These are phyloP conservation scores for Talaromyces albobiverticillius DNA, from an alignment of 2,329 filamentous ascomycete genomes.

Conservation along the genomic window DNA sequence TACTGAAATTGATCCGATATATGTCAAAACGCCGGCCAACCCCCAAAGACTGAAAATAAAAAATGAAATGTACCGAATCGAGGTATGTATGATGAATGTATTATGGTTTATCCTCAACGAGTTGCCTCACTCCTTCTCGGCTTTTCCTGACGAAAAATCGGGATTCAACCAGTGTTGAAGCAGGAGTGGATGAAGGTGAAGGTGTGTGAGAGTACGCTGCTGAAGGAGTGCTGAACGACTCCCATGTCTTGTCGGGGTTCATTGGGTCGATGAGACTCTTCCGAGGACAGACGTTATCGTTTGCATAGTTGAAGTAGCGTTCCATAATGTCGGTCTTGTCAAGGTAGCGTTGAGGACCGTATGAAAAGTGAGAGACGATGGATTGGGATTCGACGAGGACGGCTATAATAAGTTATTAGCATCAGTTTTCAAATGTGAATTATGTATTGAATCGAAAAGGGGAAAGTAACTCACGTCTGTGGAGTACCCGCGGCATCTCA, in stretches of 20 bases:
- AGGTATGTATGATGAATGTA: not conserved
- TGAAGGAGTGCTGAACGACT: not conserved
- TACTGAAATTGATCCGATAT: not conserved
- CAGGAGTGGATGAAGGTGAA: not conserved
- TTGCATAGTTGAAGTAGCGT: constrained; percentile 16
- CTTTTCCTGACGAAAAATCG: constrained; percentile 4
- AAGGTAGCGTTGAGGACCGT: constrained; percentile 12
- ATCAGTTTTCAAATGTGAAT: not conserved
- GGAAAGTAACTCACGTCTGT: constrained; percentile 9
- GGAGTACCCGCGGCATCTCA: constrained; percentile 13
- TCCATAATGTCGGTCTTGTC: constrained; percentile 15
- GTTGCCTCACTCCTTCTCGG: not conserved
- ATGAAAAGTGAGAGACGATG: constrained; percentile 16
- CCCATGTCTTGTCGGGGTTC: constrained; percentile 8
- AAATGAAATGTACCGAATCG: not conserved
- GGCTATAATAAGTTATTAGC: constrained; percentile 7
- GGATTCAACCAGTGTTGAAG: not conserved
- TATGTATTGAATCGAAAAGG: not conserved
- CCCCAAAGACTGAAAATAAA: not conserved
- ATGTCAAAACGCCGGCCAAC: not conserved
- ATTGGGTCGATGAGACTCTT: constrained; percentile 11
- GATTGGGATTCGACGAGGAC: constrained; percentile 15
- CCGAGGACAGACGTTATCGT: constrained; percentile 12
- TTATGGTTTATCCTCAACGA: not conserved
- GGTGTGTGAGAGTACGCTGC: not conserved